Evolutionary conservation across 2,329 filamentous ascomycete genomes (phyloP), one percentile per base, ranked within the genome.

Genomic region (Meredithiella fracta): DNA sequence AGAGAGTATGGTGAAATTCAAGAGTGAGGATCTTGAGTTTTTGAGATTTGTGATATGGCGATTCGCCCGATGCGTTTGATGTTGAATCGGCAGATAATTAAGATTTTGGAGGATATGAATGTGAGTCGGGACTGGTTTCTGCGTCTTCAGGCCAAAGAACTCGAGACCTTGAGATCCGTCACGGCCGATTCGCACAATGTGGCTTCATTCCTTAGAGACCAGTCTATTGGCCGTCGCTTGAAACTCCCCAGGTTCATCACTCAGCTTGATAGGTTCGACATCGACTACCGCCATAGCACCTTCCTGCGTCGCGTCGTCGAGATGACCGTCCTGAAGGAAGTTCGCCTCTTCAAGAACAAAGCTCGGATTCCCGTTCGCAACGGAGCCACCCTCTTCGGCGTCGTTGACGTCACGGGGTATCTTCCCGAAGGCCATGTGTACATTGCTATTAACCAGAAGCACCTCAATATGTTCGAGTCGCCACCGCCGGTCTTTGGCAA

Each of bases 41-140:
- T 91, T 1, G 85, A 84, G 59, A 86, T 89, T 47, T 90, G 85
- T 63, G 84, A 83, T 50, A 74, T 79, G 44, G 81, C 80, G 0
- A 79, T 78, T 38, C 79, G 74, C 53, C 82, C 85, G 0, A 73
- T 91, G 5, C 77, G 77, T 0, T 72, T 90, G 61, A 78, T 81
- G 17, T 73, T 94, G 1, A 94, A 94, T 63, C 80, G 84, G 0
- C 86, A 86, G 61, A 73, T 90, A 59, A 88, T 94, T 68, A 94
- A 94, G 65, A 88, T 94, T 3, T 66, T 94, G 0, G 88, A 94
- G 63, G 88, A 94, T 61, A 80, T 91, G 65, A 74, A 76, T 0
- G 79, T 85, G 0, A 64, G 72, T 0, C 63, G 69, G 1, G 56
- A 67, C 0, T 83, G 77, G 65, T 91, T 94, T 60, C 64, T 83